phyloP scores from a whole-genome alignment of 805 yeast genomes.

The Yamadazyma insecticola region DNA sequence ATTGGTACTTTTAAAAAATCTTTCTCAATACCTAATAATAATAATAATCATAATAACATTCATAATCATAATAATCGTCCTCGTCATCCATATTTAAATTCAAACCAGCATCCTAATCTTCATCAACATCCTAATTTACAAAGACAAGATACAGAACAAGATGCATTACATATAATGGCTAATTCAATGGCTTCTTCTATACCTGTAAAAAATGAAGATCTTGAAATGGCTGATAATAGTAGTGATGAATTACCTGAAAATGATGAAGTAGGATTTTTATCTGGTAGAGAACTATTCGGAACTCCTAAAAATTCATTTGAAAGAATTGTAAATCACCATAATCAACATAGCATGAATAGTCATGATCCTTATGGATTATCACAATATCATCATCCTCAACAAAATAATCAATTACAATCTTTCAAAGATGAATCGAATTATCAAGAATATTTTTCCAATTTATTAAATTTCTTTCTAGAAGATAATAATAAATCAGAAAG shows the following conservation, averaged over 20 bases:
- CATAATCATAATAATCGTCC: too few species aligned
- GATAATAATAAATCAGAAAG: conserved; percentile 20
- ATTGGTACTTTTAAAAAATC: conserved; percentile 28
- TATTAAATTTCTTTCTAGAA: conserved; percentile 51
- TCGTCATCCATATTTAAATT: conserved; percentile 3
- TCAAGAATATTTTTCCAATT: conserved; percentile 37
- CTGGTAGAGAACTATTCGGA: conserved; percentile 38
- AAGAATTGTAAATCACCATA: conserved; percentile 12
- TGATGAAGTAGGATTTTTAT: conserved; percentile 30
- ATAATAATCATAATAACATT: too few species aligned
- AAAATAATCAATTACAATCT: conserved; percentile 12
- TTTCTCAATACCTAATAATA: too few species aligned
- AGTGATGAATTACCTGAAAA: conserved; percentile 27
- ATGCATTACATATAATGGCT: conserved; percentile 31
- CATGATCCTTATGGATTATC: conserved; percentile 35
- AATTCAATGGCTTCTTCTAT: conserved; percentile 16
- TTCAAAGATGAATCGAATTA: conserved; percentile 20
- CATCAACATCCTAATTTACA: conserved; percentile 13
- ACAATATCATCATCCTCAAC: conserved; percentile 36
- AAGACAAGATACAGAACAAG: conserved; percentile 40
- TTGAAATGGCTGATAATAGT: conserved; percentile 25
- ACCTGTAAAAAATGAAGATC: conserved; percentile 30
- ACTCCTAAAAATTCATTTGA: conserved; percentile 36
- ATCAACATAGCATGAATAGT: conserved; percentile 4
- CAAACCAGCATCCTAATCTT: conserved; percentile 4